phyloP scores from a whole-genome alignment of 441 rosid genomes.

The Omphalea diandra region DNA sequence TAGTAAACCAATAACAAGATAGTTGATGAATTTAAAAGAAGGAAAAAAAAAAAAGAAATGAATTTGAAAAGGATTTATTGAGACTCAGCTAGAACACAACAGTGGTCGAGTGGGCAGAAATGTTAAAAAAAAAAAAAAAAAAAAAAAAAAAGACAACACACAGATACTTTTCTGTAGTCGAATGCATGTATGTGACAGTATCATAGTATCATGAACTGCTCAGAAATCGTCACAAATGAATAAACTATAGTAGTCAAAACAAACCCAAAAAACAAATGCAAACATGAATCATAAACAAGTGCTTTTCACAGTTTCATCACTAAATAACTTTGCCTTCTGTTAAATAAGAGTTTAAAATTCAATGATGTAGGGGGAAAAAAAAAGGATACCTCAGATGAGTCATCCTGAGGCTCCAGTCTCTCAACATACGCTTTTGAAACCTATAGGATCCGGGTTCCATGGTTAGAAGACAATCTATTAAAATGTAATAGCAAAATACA shows the following conservation, averaged over 20 bases:
- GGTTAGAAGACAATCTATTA: constrained; percentile 13
- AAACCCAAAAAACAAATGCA: neutral
- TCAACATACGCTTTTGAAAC: constrained; percentile 47
- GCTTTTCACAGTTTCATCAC: neutral
- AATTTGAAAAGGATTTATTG: neutral
- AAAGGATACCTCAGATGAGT: constrained; percentile 52
- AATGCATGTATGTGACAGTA: neutral
- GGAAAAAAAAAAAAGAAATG: neutral
- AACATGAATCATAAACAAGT: neutral
- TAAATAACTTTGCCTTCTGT: neutral
- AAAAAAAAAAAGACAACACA: too few relatives aligned
- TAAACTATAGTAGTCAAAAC: neutral
- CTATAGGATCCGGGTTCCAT: constrained; percentile 32
- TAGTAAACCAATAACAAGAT: neutral
- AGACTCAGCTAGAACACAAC: neutral
- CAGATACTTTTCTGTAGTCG: neutral
- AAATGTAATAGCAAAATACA: neutral
- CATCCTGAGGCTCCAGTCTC: constrained; percentile 47
- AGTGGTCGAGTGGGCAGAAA: neutral
- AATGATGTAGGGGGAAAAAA: neutral
- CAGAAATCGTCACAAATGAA: neutral
- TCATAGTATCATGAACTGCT: neutral
- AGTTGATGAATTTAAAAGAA: neutral
- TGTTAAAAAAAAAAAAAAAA: neutral
- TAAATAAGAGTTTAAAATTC: neutral